Percentiles rank a stretch among this genome's conserved stretches.
These are phyloP conservation scores for Protomyces inouyei DNA, from an alignment of 1,139 yeast species.

Conservation along the genomic window DNA sequence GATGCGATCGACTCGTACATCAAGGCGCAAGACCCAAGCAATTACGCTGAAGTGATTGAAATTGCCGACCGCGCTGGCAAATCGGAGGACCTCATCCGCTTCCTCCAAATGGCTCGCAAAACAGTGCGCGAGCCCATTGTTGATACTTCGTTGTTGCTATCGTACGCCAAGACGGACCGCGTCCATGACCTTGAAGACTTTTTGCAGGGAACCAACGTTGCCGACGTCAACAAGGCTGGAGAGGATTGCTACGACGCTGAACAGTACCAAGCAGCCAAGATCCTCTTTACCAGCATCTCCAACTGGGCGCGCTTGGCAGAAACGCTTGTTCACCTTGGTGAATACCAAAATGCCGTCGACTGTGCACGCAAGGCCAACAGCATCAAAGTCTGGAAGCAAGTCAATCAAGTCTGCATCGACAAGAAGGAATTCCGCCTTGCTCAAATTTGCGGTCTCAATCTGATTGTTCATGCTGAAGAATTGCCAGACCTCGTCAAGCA, in stretches of 20 bases:
- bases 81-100: constrained; percentile 85
- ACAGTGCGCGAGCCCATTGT: constrained; percentile 84
- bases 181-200: constrained; percentile 78
- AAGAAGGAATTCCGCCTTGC: constrained; percentile 94
- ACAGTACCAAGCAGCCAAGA: constrained; percentile 89
- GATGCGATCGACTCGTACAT: constrained; percentile 75
- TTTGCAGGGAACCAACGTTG: constrained; percentile 83
- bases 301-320: constrained; percentile 95
- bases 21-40: constrained; percentile 84
- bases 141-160: constrained; percentile 85
- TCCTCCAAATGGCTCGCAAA: constrained; percentile 89
- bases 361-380: constrained; percentile 98
- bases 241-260: constrained; percentile 77
- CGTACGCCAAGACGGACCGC: constrained; percentile 75
- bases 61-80: constrained; percentile 94
- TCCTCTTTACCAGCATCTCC: constrained; percentile 77
- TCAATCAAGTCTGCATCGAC: constrained; percentile 91
- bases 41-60: constrained; percentile 88
- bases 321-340: constrained; percentile 83
- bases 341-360: constrained; percentile 95
- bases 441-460: constrained; percentile 95
- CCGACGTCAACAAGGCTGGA: constrained; percentile 87
- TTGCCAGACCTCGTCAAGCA: constrained; percentile 80
- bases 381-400: constrained; percentile 94
- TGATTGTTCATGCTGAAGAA: constrained; percentile 96